Evolutionary conservation across 106 monocot genomes (phyloP), one percentile per base, ranked within the genome.

Genomic region (Dendrobium chrysotoxum): DNA sequence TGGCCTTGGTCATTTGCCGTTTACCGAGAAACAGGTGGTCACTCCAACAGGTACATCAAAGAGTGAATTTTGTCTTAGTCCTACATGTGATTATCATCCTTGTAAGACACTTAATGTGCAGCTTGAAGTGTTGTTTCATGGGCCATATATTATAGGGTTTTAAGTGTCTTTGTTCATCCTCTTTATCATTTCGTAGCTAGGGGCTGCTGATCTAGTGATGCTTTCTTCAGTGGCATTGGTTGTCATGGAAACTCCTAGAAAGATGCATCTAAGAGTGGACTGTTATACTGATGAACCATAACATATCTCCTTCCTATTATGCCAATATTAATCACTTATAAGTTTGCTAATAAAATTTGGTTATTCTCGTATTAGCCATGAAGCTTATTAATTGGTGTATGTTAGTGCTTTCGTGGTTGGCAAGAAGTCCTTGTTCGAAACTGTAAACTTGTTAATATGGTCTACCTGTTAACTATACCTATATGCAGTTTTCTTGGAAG

Each of bases 1-100:
- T 85, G 97, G 97, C 72, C 97, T 94, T 81, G 97, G 94, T n/a
- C 94, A 97, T 90, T 91, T 97, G 80, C 96, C 96, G 38, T 97
- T 97, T 76, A 97, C 94, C 54, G 94, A 97, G 85, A 94, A 97
- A 78, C 96, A 97, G 79, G 92, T 94, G 38, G 77, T 92, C 53
- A 97, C 94, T 70, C 96, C 96, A 41, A 97, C 96, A 89, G 94
- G 94, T 94, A 88, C 20, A 26, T 77, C 55, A 67, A 44, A 67
- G 11, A 0, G 54, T 68, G 68, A 46, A 17, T 13, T 75, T 44
- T 42, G n/a, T 44, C 7, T 1, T n/a, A 17, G 40, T 13, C 68
- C 41, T 45, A n/a, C 44, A 23, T 45, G 45, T 45, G 39, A 72
- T 72, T 39, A 5, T 45, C 41, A 18, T 5, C 11, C 12, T 23